Evolutionary conservation across 2,329 filamentous ascomycete species (phyloP).

Genomic region (Zasmidium citrigriseum): DNA sequence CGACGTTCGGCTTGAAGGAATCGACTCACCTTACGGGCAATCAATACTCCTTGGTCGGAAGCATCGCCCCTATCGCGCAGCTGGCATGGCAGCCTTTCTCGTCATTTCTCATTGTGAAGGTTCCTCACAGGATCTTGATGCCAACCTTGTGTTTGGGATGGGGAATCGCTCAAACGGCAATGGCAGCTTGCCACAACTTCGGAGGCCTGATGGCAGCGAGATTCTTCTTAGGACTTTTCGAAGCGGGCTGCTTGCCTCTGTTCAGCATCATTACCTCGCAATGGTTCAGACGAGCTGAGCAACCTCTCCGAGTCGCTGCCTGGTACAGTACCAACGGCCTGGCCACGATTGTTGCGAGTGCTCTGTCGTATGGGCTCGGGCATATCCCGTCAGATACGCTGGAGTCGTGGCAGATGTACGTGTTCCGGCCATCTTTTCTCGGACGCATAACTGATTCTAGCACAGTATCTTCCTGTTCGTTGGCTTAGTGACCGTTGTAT

Average conservation of each 20-base stretch:
- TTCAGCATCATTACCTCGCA: conserved; percentile 53
- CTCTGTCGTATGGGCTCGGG: conserved; percentile 24
- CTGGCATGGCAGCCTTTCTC: conserved; percentile 66
- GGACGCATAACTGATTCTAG: conserved; percentile 55
- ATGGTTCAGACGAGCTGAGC: conserved; percentile 32
- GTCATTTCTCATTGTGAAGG: conserved; percentile 61
- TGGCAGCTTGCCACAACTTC: conserved; percentile 62
- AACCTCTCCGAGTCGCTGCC: conserved; percentile 27
- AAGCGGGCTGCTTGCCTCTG: conserved; percentile 65
- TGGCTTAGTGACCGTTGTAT: conserved; percentile 61
- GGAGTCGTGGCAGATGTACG: conserved; percentile 38
- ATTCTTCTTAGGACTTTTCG: conserved; percentile 67
- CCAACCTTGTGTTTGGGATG: conserved; percentile 63
- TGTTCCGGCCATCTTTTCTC: conserved; percentile 38
- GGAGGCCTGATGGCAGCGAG: conserved; percentile 61
- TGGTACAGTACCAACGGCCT: conserved; percentile 31
- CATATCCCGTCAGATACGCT: conserved; percentile 22
- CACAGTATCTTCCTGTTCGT: conserved; percentile 61
- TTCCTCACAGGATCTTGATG: conserved; percentile 67
- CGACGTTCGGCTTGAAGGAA: conserved; percentile 48
- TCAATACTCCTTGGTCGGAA: conserved; percentile 51
- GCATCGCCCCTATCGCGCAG: conserved; percentile 55
- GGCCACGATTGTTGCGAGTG: conserved; percentile 25
- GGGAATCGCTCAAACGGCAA: conserved; percentile 60
- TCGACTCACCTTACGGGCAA: conserved; percentile 49